Evolutionary conservation across 164 flowering plant genomes (phyloP), one percentile per base, ranked within the genome.

Genomic region (Litsea cubeba): DNA sequence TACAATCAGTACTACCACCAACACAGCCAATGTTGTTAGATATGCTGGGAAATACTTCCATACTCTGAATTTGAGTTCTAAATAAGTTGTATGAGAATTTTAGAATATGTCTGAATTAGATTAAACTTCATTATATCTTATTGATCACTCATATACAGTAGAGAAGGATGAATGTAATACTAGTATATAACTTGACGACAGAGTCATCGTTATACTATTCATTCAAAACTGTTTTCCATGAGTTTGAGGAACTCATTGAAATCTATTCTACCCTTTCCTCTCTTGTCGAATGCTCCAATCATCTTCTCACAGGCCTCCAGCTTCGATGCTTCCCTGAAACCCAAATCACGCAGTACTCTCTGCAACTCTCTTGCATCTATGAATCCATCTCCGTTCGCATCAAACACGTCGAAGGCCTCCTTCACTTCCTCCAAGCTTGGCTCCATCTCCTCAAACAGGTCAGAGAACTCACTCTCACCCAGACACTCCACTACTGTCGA

Each of bases 361-460:
- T 76, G 65, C 76, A 88, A 50, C 75, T 88, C 91, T 12, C 2
- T 18, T 66, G 79, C 86, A 72, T 86, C 91, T 8, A 88, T 82
- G 32, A 81, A 82, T 26, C 89, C 91, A 77, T 88, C 91, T 10
- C 72, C 58, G 50, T 88, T 86, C 68, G 67, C 76, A 80, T 87
- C 90, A 68, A 87, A 87, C 40, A 86, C 67, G 17, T 65, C 63
- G 64, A 87, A 86, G 20, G 87, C 87, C 69, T 79, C 84, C 67
- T 74, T 80, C 51, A 86, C 73, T 62, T 84, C 88, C 35, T 74
- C 82, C 69, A 81, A 26, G 49, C 83, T 78, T 0, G 81, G 79
- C 71, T 82, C 85, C 60, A 78, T 60, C 67, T 85, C 85, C 25
- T 80, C 84, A 50, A 87, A 84, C 81, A 86, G 24, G 12, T 0